Evolutionary conservation across 495 filamentous ascomycete species (phyloP).

Genomic region (Lasiosphaeria ovina): DNA sequence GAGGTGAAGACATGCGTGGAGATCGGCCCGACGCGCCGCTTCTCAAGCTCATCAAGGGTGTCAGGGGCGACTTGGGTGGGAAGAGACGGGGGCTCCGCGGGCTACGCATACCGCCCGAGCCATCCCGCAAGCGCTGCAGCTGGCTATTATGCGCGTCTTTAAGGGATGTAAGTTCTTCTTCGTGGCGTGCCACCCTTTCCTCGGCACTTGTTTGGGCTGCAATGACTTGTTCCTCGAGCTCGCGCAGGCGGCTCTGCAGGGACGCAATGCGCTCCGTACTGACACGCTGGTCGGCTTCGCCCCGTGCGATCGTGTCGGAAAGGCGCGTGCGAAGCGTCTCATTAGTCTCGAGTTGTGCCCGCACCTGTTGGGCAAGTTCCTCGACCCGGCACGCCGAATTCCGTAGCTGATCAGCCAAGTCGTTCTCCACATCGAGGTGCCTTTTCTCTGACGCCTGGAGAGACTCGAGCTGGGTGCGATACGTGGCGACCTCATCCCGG

Average conservation of each 20-base stretch:
- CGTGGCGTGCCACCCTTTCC: conserved; percentile 75
- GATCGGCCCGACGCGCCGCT: conserved; percentile 42
- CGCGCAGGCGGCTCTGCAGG: conserved; percentile 74
- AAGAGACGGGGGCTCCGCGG: conserved; percentile 44
- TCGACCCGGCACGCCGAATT: conserved; percentile 74
- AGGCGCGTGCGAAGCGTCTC: conserved; percentile 72
- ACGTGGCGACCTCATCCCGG: conserved; percentile 56
- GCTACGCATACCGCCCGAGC: conserved; percentile 33
- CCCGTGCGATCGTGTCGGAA: conserved; percentile 78
- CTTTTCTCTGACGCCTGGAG: conserved; percentile 59
- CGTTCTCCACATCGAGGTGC: conserved; percentile 62
- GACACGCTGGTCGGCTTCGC: conserved; percentile 77
- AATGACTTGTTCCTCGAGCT: conserved; percentile 80
- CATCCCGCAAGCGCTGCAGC: conserved; percentile 68
- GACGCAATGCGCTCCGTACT: conserved; percentile 78
- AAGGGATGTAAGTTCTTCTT: conserved; percentile 75
- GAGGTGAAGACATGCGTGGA: conserved; percentile 44
- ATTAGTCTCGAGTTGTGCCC: conserved; percentile 74
- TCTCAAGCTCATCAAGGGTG: conserved; percentile 57
- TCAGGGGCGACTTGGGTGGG: conserved; percentile 56
- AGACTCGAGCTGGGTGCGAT: conserved; percentile 60
- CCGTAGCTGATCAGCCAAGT: conserved; percentile 62
- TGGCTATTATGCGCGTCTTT: conserved; percentile 76
- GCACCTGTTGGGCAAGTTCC: conserved; percentile 70
- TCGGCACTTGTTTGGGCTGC: conserved; percentile 83